Evolutionary conservation across 2,329 filamentous ascomycete species (phyloP), one percentile per base, ranked within the genome.

Genomic region (Chaetomium globosum): DNA sequence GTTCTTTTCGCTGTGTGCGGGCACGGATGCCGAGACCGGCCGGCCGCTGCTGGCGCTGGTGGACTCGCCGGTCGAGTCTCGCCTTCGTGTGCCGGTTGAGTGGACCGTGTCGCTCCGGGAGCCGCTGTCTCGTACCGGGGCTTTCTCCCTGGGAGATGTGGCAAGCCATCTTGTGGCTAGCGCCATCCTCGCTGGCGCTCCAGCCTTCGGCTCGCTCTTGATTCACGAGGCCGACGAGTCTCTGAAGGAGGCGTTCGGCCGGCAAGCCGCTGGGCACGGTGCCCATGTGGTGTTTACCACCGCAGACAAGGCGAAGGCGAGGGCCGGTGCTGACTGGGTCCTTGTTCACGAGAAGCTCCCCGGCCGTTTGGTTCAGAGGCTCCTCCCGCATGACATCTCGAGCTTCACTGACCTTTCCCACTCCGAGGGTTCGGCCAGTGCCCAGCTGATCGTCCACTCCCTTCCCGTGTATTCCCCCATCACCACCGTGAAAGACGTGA

Each of bases 251-350:
- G 54, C 54, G 2, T 33, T 57, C 6, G 33, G 6, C 10, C 21
- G 21, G 36, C 33, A 57, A 28, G 33, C 31, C 8, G 3, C 16
- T 10, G 8, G 54, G 2, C n/a, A 57, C 9, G 54, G 54, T 9
- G 31, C 31, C n/a, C 21, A 43, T 9, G 54, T 57, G 21, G 54
- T 57, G 19, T 57, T 43, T 6, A 39, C 54, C 3, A 57, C 54
- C 5, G 46, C 46, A 12, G 7, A 21, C 46, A 48, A 48, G n/a
- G 4, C 2, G 3, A 48, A 48, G 46, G 9, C 46, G 1, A 43
- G 4, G n/a, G n/a, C 46, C 6, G 8, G n/a, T n/a, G 21, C 21
- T 16, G 39, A 7, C 4, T 43, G 39, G 39, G 9, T 39, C 12
- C 31, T 43, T 12, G 26, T 57, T 12, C 54, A 39, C 13, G 54